phyloP scores from a whole-genome alignment of 805 yeast genomes.

The Saitoella complicata region DNA sequence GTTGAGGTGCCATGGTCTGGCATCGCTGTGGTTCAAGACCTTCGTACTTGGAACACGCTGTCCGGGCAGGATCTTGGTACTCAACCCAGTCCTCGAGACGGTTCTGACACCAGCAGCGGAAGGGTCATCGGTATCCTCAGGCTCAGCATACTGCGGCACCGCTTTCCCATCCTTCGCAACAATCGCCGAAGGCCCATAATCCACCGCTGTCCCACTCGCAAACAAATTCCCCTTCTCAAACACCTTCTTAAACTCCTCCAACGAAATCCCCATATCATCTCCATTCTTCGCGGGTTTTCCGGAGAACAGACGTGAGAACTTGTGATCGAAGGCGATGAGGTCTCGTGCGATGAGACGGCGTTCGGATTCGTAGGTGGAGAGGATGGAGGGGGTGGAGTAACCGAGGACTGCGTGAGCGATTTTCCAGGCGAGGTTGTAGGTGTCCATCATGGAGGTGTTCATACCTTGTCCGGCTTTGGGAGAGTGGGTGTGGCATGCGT shows the following conservation, averaged over 20 bases:
- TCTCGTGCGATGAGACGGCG: constrained; percentile 19
- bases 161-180: constrained; percentile 4
- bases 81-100: constrained; percentile 7
- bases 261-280: constrained; percentile 16
- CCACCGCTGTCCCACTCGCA: constrained; percentile 21
- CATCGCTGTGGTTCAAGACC: constrained; percentile 18
- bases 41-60: constrained; percentile 16
- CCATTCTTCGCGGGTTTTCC: constrained; percentile 18
- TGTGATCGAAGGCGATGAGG: constrained; percentile 21
- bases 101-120: neutral
- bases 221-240: constrained; percentile 19
- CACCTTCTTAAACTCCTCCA: constrained; percentile 19
- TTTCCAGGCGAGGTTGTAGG: constrained; percentile 22
- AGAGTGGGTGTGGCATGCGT: constrained; percentile 16
- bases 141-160: neutral
- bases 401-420: constrained; percentile 21
- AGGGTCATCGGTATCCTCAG: neutral
- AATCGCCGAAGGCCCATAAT: constrained; percentile 17
- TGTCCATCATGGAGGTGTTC: constrained; percentile 21
- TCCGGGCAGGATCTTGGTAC: constrained; percentile 18
- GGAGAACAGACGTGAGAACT: constrained; percentile 19
- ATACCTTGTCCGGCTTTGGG: constrained; percentile 24
- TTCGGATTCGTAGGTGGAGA: constrained; percentile 20
- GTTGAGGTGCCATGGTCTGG: constrained; percentile 16
- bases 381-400: constrained; percentile 14